Evolutionary conservation across 345 rosid genomes (phyloP), one percentile per base, ranked within the genome.

Genomic region (Eutrema heterophyllum): DNA sequence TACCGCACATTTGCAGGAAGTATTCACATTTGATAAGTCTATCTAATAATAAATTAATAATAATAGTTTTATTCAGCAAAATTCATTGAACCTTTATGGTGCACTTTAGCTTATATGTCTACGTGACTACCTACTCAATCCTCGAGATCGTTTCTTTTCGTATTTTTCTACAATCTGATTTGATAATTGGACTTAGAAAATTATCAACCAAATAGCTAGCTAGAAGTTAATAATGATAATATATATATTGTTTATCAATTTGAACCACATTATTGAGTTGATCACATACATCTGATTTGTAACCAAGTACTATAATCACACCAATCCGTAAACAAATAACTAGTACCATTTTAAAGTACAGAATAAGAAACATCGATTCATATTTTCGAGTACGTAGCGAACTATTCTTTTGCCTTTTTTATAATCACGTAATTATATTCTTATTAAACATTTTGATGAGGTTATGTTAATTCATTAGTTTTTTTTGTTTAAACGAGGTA

Each of bases 51-150:
- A 55, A 18, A 43, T 12, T 27, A 54, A 15, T 39, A 55, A 18
- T 45, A 49, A 39, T 65, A 73, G 57, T 55, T 50, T 39, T 58
- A 12, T 59, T 38, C 14, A 40, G 16, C 54, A 58, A 24, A 58
- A 67, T 74, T 59, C 78, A 67, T 18, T 74, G 73, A 74, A 74
- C 78, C 77, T 58, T 73, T 30, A 29, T 30, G 26, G 44, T 49
- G 35, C 72, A 73, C 61, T 39, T 39, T 66, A 74, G 61, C 61
- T 49, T 50, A 57, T 49, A 67, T 39, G 27, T 74, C 72, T 49
- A 66, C 30, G 53, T 67, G 18, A 40, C 54, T 59, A 74, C 78
- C 73, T 51, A 67, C 68, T 58, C 73, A 59, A 40, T 58, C 72
- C 12, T 45, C 33, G 33, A 55, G 32, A 45, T 44, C 27, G 45